These are phyloP conservation scores for Ligustrum vulgare DNA, from an alignment of 257 asterid genomes.

Conservation along the genomic window DNA sequence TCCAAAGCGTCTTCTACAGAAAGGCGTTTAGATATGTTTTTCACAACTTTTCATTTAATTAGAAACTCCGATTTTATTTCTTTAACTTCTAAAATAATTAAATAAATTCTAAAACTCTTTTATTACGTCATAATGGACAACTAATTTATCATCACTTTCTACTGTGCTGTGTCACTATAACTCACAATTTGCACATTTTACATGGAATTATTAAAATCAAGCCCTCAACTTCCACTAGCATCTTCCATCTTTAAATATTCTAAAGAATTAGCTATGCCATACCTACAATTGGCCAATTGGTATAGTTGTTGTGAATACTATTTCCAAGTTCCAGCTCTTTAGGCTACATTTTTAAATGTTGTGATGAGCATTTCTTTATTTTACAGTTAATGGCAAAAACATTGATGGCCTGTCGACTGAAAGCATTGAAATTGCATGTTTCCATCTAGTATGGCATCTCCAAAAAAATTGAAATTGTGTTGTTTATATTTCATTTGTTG, in stretches of 20 bases:
- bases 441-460: slow-evolving; percentile 65
- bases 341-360: slow-evolving; percentile 4
- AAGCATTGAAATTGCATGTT: slow-evolving; percentile 92
- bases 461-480: slow-evolving; percentile 3
- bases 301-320: slow-evolving; percentile 6
- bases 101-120: too few relatives aligned
- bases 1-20: too few relatives aligned
- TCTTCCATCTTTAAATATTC: neutral
- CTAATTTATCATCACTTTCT: neutral
- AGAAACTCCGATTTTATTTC: too few relatives aligned
- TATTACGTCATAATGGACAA: too few relatives aligned
- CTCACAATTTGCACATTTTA: slow-evolving; percentile 3
- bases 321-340: slow-evolving; percentile 17
- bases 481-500: neutral
- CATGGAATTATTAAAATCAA: neutral
- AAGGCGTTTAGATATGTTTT: too few relatives aligned
- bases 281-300: neutral
- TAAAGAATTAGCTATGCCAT: neutral
- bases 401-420: slow-evolving; percentile 93
- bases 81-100: too few relatives aligned
- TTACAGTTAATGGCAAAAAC: slow-evolving; percentile 80
- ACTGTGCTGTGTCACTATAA: neutral
- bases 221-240: slow-evolving; percentile 12
- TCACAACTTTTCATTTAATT: too few relatives aligned
- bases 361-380: slow-evolving; percentile 22